Evolutionary conservation across 331 rosid species (phyloP).

Genomic region (Rosa hybrid): DNA sequence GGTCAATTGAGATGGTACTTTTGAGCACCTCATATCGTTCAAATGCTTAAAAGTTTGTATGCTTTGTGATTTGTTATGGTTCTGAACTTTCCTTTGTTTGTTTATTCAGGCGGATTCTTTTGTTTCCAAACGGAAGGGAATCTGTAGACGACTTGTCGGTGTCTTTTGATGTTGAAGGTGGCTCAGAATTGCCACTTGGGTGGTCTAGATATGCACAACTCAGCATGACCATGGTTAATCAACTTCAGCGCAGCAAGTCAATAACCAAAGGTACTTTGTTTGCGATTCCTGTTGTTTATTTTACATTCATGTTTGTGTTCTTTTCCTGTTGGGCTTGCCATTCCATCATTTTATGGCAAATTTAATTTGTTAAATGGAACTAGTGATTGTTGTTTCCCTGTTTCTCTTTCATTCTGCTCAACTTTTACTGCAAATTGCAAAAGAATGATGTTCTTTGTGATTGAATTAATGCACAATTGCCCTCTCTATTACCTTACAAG

Average conservation of each 20-base stretch:
- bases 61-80: neutral
- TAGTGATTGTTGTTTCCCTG: neutral
- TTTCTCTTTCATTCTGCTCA: too few relatives aligned
- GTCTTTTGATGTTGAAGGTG: slow-evolving; percentile 7
- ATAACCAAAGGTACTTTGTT: neutral
- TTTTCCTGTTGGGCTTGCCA: neutral
- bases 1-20: neutral
- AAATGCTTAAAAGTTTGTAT: neutral
- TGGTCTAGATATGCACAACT: neutral
- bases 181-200: neutral
- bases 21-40: neutral
- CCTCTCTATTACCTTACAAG: neutral
- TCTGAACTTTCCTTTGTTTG: neutral
- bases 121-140: neutral
- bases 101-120: slow-evolving; percentile 2
- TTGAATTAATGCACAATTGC: neutral
- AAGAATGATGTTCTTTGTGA: neutral
- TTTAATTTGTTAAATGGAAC: neutral
- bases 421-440: neutral
- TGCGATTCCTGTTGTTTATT: neutral
- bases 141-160: neutral
- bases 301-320: neutral
- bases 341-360: slow-evolving; percentile 2
- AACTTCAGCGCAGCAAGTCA: slow-evolving; percentile 1
- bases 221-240: slow-evolving; percentile 3